A percentile compares a stretch with the other conserved stretches of the same genome.
Evolutionary conservation across 495 filamentous ascomycete species (phyloP).

Genomic region (Articulospora tetracladia): DNA sequence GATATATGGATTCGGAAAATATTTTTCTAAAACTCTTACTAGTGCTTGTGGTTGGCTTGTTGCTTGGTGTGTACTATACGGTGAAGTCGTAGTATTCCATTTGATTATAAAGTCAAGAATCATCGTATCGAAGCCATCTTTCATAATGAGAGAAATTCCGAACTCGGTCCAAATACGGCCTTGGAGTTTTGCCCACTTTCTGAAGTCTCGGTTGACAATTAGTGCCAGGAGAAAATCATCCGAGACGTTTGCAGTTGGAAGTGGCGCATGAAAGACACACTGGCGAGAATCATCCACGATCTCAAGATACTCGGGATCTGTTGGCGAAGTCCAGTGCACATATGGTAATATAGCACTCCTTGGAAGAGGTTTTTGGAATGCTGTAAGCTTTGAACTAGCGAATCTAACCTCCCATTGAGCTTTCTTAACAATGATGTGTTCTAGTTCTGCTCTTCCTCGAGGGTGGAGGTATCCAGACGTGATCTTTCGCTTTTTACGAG

Average conservation of each 20-base stretch:
- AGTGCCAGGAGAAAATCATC: slow-evolving; percentile 18
- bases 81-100: slow-evolving; percentile 26
- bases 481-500: slow-evolving; percentile 21
- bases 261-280: neutral
- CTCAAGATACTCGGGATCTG: slow-evolving; percentile 9
- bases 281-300: slow-evolving; percentile 8
- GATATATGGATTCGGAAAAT: slow-evolving; percentile 21
- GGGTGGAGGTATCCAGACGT: neutral
- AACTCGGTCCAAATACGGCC: slow-evolving; percentile 21
- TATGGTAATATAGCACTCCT: slow-evolving; percentile 2
- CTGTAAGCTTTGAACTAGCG: slow-evolving; percentile 9
- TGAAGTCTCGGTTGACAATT: slow-evolving; percentile 7
- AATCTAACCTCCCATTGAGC: slow-evolving; percentile 13
- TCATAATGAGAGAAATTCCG: slow-evolving; percentile 5
- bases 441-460: slow-evolving; percentile 3
- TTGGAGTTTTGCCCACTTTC: slow-evolving; percentile 18
- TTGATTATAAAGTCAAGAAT: slow-evolving; percentile 19
- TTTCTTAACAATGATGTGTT: slow-evolving; percentile 21
- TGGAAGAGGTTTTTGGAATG: neutral
- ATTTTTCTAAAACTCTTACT: slow-evolving; percentile 2
- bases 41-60: slow-evolving; percentile 3
- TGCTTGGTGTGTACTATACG: neutral
- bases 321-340: slow-evolving; percentile 2
- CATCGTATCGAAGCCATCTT: slow-evolving; percentile 14
- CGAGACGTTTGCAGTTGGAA: neutral